Evolutionary conservation across 2,329 filamentous ascomycete species (phyloP), one percentile per base, ranked within the genome.

Genomic region (Phaeosphaeriaceae sp.): DNA sequence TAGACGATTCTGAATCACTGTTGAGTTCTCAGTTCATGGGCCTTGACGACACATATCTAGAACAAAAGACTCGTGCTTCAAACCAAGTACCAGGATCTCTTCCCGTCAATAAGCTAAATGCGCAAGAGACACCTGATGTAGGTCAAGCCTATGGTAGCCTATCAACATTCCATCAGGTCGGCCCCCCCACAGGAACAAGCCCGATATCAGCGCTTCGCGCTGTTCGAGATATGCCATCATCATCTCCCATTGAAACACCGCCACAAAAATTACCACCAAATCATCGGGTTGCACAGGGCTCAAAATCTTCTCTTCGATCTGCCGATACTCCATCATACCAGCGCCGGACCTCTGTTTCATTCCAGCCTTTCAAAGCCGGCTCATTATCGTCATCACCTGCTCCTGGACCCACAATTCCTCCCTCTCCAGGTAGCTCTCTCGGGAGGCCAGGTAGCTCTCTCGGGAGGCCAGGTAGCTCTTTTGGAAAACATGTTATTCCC

Each of bases 331-430:
- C 77, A 17, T 66, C 74, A 17, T 76, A 82, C 39, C 81, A 81
- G 44, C 83, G 92, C 61, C 85, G 91, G 44, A 87, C 89, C 6
- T 97, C 91, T 0, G 84, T 96, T 17, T 95, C 90, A 0, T 96
- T 97, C 64, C 90, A 95, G 62, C 92, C 93, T 0, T 99, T 99
- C 79, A 99, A 99, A 74, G 90, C 92, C 12, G 93, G 93, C 9
- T 95, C 93, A 1, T 79, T 97, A n/a, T 96, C 92, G 2, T 91
- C 89, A 3, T 97, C 92, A 4, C 93, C 92, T 15, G 79, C 81
- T n/a, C 74, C 78, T 23, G 74, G 66, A n/a, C 54, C 77, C 4
- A 76, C 79, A 33, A 75, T 81, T 33, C 78, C 78, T n/a, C 75
- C 76, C 6, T 85, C 82, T 6, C 83, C 82, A 23, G 77, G 81